A percentile compares a stretch with the other conserved stretches of the same genome.
Conservation (phyloP, 176 grass and related monocot genomes). For the Ensete ventricosum region DNA sequence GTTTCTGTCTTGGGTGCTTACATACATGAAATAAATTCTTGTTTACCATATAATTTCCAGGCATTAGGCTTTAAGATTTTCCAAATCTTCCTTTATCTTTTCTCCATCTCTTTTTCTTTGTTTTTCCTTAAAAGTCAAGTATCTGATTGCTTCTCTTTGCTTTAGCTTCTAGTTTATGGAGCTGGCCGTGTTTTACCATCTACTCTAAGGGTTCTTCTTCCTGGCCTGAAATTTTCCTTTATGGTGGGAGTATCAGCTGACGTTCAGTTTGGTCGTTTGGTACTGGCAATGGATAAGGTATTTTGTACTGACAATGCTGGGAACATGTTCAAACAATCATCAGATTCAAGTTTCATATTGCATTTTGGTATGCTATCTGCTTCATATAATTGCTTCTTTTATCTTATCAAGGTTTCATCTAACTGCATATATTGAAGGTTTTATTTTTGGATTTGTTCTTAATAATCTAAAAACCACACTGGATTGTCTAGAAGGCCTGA, state of each 20-base stretch:
- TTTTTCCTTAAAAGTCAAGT: neutral
- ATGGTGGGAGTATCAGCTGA: conserved; percentile 34
- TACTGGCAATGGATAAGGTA: conserved; percentile 58
- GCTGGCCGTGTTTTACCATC: conserved; percentile 52
- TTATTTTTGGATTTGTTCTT: neutral
- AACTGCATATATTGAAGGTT: neutral
- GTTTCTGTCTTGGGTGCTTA: no score
- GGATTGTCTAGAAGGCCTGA: neutral
- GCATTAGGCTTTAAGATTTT: no score
- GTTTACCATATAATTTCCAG: no score
- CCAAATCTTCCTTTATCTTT: no score
- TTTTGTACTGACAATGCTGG: conserved; percentile 78
- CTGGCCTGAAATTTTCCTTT: conserved; percentile 47
- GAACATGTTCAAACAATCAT: conserved; percentile 52
- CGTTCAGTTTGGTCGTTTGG: conserved; percentile 51
- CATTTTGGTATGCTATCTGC: conserved; percentile 48
- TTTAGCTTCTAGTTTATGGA: conserved; percentile 77
- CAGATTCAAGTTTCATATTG: conserved; percentile 66
- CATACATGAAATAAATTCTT: no score
- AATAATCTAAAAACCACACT: conserved; percentile 1
- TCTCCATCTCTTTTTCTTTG: no score
- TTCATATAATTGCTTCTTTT: conserved; percentile 1
- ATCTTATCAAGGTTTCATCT: neutral
- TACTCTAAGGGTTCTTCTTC: conserved; percentile 44
- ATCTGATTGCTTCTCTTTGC: neutral